phyloP scores from a whole-genome alignment of 495 filamentous ascomycete genomes.

The Podospora tetraspora region DNA sequence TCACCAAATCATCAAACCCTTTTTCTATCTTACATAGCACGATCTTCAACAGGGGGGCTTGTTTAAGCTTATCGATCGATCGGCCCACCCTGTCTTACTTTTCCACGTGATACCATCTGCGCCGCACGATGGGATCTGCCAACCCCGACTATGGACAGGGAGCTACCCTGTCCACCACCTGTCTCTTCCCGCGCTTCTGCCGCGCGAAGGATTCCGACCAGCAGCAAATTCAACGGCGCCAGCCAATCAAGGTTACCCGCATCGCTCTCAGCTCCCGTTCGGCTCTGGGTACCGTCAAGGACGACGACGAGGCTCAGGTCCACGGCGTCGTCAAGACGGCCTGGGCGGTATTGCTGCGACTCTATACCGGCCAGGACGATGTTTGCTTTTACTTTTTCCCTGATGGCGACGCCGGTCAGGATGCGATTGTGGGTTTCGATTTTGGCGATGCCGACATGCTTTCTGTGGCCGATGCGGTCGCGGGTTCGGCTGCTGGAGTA shows the following conservation, averaged over 20 bases:
- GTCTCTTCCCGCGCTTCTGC: constrained; percentile 20
- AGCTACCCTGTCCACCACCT: constrained; percentile 8
- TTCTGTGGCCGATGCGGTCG: constrained; percentile 8
- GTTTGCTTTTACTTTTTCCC: constrained; percentile 19
- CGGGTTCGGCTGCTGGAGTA: too few relatives aligned
- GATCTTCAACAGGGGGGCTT: constrained; percentile 2
- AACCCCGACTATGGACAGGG: constrained; percentile 12
- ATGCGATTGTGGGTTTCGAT: constrained; percentile 11
- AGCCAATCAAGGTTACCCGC: constrained; percentile 10
- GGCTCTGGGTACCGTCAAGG: neutral
- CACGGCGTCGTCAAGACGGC: constrained; percentile 17
- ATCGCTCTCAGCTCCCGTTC: constrained; percentile 12
- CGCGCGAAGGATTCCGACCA: constrained; percentile 1
- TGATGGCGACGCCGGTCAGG: neutral
- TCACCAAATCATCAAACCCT: neutral
- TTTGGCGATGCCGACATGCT: constrained; percentile 8
- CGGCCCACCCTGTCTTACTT: neutral
- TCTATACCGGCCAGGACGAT: constrained; percentile 26
- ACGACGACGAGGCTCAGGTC: constrained; percentile 8
- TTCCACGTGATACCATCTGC: constrained; percentile 7
- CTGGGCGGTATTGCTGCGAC: constrained; percentile 23
- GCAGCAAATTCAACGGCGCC: constrained; percentile 1
- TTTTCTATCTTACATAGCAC: constrained; percentile 2
- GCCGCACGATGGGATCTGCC: constrained; percentile 11
- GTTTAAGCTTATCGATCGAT: constrained; percentile 9